A percentile compares a stretch with the other conserved stretches of the same genome.
Conservation (phyloP, 805 yeast species). For the Ogataea pignaliae region DNA sequence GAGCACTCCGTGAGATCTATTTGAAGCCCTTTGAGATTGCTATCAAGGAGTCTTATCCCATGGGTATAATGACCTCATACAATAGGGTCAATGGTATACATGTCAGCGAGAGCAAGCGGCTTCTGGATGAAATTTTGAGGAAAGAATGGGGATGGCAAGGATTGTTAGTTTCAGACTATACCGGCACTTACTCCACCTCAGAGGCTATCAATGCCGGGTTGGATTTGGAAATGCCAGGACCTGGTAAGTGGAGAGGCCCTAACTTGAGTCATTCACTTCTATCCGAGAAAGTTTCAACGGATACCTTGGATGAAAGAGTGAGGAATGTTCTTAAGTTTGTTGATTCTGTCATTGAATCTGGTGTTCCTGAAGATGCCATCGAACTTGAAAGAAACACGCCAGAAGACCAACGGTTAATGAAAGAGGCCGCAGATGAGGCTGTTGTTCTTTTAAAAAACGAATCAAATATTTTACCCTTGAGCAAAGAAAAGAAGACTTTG, state of each 20-base stretch:
- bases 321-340: slow-evolving; percentile 43
- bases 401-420: slow-evolving; percentile 39
- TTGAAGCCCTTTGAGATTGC: slow-evolving; percentile 62
- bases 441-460: slow-evolving; percentile 57
- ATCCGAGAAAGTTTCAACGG: slow-evolving; percentile 36
- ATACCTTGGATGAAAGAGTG: slow-evolving; percentile 44
- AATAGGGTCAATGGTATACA: slow-evolving; percentile 61
- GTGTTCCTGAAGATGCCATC: slow-evolving; percentile 37
- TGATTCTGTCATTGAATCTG: slow-evolving; percentile 37
- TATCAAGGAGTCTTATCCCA: slow-evolving; percentile 46
- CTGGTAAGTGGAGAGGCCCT: slow-evolving; percentile 38
- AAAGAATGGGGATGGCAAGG: slow-evolving; percentile 58
- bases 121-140: slow-evolving; percentile 44
- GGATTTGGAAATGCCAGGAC: slow-evolving; percentile 67
- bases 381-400: slow-evolving; percentile 41
- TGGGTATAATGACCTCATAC: slow-evolving; percentile 57
- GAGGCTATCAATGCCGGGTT: slow-evolving; percentile 50
- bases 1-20: slow-evolving; percentile 65
- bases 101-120: slow-evolving; percentile 40
- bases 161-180: slow-evolving; percentile 60
- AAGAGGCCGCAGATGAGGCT: slow-evolving; percentile 46
- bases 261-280: slow-evolving; percentile 38
- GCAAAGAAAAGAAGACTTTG: slow-evolving; percentile 36
- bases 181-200: slow-evolving; percentile 46
- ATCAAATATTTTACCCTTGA: slow-evolving; percentile 40